phyloP scores from a whole-genome alignment of 257 asterid species.

The Solanum corneliomulleri region DNA sequence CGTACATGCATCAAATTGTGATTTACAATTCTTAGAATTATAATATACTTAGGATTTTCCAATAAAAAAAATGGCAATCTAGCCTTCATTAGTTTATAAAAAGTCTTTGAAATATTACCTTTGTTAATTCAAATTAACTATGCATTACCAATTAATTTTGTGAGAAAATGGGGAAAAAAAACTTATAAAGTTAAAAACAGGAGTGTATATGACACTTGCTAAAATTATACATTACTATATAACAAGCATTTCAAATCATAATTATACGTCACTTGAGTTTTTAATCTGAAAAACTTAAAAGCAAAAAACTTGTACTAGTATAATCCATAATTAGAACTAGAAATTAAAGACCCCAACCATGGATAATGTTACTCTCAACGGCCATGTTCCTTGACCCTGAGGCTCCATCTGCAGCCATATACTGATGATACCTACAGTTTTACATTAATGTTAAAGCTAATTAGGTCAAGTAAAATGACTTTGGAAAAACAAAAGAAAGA shows the following conservation, averaged over 20 bases:
- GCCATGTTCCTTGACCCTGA: conserved; percentile 48
- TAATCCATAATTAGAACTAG: not conserved
- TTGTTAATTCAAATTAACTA: not conserved
- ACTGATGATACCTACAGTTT: conserved; percentile 43
- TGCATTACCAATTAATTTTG: not conserved
- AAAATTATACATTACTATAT: not conserved
- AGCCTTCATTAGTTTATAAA: not conserved
- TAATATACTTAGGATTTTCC: not conserved
- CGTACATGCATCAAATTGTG: not conserved
- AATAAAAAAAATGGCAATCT: not conserved
- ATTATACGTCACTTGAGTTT: not conserved
- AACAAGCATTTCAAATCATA: not conserved
- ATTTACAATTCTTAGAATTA: not conserved
- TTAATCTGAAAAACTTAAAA: not conserved
- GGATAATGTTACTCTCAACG: conserved; percentile 37
- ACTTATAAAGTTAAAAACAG: not conserved
- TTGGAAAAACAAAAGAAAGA: not conserved
- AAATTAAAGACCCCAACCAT: conserved; percentile 59
- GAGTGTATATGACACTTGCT: not conserved
- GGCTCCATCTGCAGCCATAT: conserved; percentile 56
- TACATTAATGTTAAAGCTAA: not conserved
- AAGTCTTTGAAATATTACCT: not conserved
- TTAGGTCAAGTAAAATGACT: not conserved
- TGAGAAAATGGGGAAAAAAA: not conserved
- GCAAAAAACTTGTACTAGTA: not conserved